Evolutionary conservation across 225 moss, liverwort and hornwort genomes (phyloP).

Genomic region (Physcomitrellopsis africana): DNA sequence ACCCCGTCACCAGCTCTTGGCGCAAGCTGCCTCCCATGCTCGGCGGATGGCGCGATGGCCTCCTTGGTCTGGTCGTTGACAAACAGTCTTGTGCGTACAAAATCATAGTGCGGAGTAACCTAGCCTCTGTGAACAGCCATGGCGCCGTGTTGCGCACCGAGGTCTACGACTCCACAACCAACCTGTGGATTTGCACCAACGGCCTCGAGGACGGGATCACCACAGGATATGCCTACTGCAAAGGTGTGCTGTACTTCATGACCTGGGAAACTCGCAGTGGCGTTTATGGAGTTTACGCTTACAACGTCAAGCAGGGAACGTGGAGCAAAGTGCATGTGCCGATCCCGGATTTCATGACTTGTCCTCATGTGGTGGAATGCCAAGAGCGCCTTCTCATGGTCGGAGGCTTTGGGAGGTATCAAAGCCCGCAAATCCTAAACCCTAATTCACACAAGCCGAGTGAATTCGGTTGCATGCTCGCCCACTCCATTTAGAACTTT

Average conservation of each 20-base stretch:
- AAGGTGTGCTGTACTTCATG: conserved; percentile 63
- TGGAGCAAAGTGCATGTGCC: conserved; percentile 66
- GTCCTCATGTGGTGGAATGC: conserved; percentile 60
- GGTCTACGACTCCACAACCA: conserved; percentile 48
- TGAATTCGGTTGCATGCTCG: too few relatives aligned
- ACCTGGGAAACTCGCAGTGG: conserved; percentile 55
- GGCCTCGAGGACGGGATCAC: conserved; percentile 52
- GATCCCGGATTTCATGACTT: conserved; percentile 61
- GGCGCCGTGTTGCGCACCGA: conserved; percentile 33
- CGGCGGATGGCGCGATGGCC: conserved; percentile 49
- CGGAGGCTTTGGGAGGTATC: conserved; percentile 56
- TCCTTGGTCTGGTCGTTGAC: conserved; percentile 53
- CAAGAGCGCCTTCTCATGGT: conserved; percentile 59
- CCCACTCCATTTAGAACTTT: too few relatives aligned
- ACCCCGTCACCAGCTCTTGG: conserved; percentile 56
- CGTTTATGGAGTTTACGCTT: conserved; percentile 54
- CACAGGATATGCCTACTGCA: conserved; percentile 53
- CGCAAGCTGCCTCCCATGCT: conserved; percentile 58
- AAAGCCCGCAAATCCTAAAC: too few relatives aligned
- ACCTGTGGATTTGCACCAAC: conserved; percentile 45
- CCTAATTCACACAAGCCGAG: too few relatives aligned
- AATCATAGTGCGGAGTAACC: conserved; percentile 51
- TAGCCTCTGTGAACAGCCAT: conserved; percentile 37
- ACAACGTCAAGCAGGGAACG: conserved; percentile 39
- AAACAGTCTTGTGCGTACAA: conserved; percentile 35